A percentile compares a stretch with the other conserved stretches of the same genome.
These are phyloP conservation scores for Vanilla planifolia DNA, from an alignment of 106 monocot genomes.

Conservation along the genomic window DNA sequence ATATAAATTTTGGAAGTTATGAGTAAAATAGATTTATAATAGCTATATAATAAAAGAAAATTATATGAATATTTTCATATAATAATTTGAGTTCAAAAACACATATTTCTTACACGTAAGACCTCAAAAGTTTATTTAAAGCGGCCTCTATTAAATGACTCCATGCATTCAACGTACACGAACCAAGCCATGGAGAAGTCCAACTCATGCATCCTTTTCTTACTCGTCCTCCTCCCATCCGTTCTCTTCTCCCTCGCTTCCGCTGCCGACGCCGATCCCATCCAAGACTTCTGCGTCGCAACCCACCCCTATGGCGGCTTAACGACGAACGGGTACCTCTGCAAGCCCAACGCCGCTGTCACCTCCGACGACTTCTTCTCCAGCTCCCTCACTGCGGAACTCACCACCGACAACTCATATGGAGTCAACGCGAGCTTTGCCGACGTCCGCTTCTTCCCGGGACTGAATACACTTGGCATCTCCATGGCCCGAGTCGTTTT, in stretches of 20 bases:
- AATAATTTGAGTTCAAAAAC: too few relatives aligned
- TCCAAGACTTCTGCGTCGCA: constrained; percentile 22
- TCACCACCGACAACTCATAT: constrained; percentile 12
- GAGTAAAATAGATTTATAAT: too few relatives aligned
- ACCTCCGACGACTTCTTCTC: constrained; percentile 32
- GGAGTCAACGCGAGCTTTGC: constrained; percentile 12
- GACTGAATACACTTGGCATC: constrained; percentile 29
- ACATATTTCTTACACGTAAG: too few relatives aligned
- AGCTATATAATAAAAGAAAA: too few relatives aligned
- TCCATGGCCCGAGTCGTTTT: constrained; percentile 19
- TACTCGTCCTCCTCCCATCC: background rate
- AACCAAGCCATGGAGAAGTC: background rate
- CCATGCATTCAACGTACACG: too few relatives aligned
- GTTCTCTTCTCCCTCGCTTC: background rate
- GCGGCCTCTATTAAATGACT: too few relatives aligned
- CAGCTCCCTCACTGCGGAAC: constrained; percentile 9
- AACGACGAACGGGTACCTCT: constrained; percentile 21
- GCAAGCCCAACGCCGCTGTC: constrained; percentile 19
- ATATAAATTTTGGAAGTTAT: too few relatives aligned
- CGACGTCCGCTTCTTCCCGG: constrained; percentile 19
- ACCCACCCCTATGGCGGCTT: background rate
- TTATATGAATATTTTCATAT: too few relatives aligned
- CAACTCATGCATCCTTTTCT: background rate
- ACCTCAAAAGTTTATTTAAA: background rate
- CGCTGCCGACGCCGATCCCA: constrained; percentile 9